phyloP scores from a whole-genome alignment of 805 yeast species.

The Candida dajiaensis region DNA sequence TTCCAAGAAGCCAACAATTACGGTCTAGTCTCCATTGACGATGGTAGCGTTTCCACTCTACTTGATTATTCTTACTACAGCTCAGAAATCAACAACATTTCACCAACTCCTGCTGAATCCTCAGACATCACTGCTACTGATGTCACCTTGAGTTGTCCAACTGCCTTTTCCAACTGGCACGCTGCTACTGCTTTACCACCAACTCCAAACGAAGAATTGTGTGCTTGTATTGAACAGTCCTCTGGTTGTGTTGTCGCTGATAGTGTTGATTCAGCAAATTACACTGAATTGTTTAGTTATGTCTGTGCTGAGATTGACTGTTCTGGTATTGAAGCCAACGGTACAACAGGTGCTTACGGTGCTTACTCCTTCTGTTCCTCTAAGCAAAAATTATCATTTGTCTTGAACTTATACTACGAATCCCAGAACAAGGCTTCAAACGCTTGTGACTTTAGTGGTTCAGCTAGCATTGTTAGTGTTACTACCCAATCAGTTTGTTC shows the following conservation, averaged over 20 bases:
- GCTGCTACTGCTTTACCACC: constrained; percentile 73
- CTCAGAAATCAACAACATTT: constrained; percentile 45
- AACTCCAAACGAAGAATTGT: constrained; percentile 59
- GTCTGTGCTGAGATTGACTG: constrained; percentile 67
- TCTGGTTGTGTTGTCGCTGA: constrained; percentile 55
- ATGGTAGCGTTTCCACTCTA: constrained; percentile 48
- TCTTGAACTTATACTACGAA: constrained; percentile 59
- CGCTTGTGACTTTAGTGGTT: constrained; percentile 67
- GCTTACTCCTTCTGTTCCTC: constrained; percentile 65
- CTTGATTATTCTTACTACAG: constrained; percentile 60
- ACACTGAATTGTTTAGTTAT: constrained; percentile 49
- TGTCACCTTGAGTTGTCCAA: constrained; percentile 56
- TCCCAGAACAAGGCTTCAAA: constrained; percentile 33
- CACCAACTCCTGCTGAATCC: constrained; percentile 45
- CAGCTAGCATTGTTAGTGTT: constrained; percentile 47
- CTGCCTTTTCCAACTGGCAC: constrained; percentile 49
- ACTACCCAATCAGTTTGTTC: constrained; percentile 50
- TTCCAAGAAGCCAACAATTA: constrained; percentile 70
- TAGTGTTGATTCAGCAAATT: constrained; percentile 49
- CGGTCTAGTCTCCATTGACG: constrained; percentile 58
- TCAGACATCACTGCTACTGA: constrained; percentile 34
- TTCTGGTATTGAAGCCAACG: constrained; percentile 55
- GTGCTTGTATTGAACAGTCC: constrained; percentile 57
- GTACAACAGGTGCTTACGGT: constrained; percentile 64
- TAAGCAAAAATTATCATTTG: constrained; percentile 59